Conservation (phyloP, 1,139 yeast species). For the Geotrichum armillariae region DNA sequence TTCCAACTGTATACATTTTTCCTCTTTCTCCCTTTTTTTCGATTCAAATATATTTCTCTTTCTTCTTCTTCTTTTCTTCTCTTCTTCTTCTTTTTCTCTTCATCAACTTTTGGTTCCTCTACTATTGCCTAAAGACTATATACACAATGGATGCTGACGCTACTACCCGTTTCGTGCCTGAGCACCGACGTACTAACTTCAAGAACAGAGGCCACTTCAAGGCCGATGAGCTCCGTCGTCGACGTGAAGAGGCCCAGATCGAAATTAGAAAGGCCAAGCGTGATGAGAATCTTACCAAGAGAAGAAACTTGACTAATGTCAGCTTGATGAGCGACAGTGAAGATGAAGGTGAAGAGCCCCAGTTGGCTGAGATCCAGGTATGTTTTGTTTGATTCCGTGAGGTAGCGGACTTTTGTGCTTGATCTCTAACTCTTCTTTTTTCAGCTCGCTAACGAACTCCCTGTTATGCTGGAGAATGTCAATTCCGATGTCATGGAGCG, state of each 20-base stretch:
- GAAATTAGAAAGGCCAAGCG: slow-evolving; percentile 95
- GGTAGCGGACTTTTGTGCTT: no score
- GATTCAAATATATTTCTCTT: background rate
- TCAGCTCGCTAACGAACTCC: slow-evolving; percentile 54
- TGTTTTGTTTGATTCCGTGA: slow-evolving; percentile 20
- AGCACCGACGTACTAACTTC: slow-evolving; percentile 94
- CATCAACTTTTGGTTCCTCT: background rate
- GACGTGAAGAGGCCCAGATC: slow-evolving; percentile 97
- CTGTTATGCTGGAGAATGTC: slow-evolving; percentile 81
- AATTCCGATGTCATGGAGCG: slow-evolving; percentile 74
- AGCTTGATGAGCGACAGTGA: slow-evolving; percentile 50
- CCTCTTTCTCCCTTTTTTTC: background rate
- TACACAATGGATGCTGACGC: slow-evolving; percentile 70
- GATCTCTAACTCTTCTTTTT: slow-evolving; percentile 2
- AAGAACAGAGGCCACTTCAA: slow-evolving; percentile 93
- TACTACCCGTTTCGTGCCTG: slow-evolving; percentile 87
- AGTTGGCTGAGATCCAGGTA: slow-evolving; percentile 27
- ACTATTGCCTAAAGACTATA: background rate
- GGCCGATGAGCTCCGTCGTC: slow-evolving; percentile 94
- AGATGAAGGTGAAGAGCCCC: slow-evolving; percentile 40
- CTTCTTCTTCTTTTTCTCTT: slow-evolving; percentile 4
- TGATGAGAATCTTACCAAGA: slow-evolving; percentile 90
- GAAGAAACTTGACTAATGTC: slow-evolving; percentile 68
- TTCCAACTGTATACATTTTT: background rate
- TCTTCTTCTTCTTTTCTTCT: background rate